Conservation (phyloP, 257 asterid genomes). For the Echites panduratus region DNA sequence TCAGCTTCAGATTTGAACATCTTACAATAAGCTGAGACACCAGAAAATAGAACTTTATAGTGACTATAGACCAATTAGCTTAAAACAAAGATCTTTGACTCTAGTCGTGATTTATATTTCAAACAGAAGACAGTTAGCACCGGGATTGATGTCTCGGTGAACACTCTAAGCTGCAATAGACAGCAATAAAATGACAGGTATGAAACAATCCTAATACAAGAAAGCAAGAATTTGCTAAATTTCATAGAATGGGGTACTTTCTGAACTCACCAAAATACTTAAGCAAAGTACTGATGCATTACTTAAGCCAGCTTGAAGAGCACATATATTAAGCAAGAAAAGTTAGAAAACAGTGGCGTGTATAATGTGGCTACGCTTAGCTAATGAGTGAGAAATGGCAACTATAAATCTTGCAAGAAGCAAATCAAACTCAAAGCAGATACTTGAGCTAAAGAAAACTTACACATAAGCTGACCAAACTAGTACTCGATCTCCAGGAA, state of each 20-base stretch:
- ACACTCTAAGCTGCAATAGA: neutral
- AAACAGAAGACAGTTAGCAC: neutral
- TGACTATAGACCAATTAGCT: neutral
- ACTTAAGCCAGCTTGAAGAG: neutral
- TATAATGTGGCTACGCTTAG: neutral
- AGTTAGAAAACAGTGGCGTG: neutral
- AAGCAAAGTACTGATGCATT: neutral
- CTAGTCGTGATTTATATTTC: neutral
- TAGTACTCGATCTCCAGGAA: conserved; percentile 65
- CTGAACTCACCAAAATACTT: neutral
- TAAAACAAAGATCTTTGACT: neutral
- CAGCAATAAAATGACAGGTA: neutral
- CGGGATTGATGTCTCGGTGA: neutral
- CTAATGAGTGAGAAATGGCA: neutral
- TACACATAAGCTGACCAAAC: conserved; percentile 81
- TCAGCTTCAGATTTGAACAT: neutral
- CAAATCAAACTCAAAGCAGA: neutral
- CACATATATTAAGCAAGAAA: too few relatives aligned
- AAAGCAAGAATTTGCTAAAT: neutral
- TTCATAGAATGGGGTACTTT: neutral
- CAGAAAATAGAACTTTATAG: neutral
- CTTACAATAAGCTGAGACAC: neutral
- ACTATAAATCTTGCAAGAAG: neutral
- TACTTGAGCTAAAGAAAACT: conserved; percentile 24
- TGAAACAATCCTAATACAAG: neutral